Percentiles rank a stretch among this genome's conserved stretches.
These are phyloP conservation scores for Komagataella pastoris DNA, from an alignment of 805 yeast species.

Conservation along the genomic window DNA sequence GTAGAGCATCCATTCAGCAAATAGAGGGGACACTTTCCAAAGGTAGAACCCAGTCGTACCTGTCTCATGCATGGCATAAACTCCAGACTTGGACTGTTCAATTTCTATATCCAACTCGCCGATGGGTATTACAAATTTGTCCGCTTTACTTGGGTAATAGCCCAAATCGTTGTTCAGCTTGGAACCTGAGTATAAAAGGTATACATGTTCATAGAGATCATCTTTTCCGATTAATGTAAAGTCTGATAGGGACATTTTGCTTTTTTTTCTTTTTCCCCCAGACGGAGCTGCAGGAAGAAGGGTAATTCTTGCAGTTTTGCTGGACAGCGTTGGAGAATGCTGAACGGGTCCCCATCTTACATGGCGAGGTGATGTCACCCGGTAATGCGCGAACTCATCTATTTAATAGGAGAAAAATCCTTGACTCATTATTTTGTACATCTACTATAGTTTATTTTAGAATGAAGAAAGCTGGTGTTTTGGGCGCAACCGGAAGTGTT, in stretches of 20 bases:
- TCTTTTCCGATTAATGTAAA: background rate
- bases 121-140: background rate
- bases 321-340: background rate
- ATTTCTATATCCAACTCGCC: background rate
- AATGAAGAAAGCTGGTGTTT: conserved; percentile 57
- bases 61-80: background rate
- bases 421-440: background rate
- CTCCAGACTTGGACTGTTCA: background rate
- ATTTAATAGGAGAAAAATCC: background rate
- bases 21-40: conserved; percentile 38
- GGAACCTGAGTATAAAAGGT: background rate
- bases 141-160: background rate
- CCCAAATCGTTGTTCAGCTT: background rate
- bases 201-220: background rate
- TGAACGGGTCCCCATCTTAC: background rate
- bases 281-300: background rate
- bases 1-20: conserved; percentile 40
- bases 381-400: background rate
- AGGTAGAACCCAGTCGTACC: conserved; percentile 53
- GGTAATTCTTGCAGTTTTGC: background rate
- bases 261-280: background rate
- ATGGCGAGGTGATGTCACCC: background rate
- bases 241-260: background rate
- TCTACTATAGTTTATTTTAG: background rate
- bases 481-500: conserved; percentile 97